phyloP scores from a whole-genome alignment of 345 rosid species.

The Bruguiera parviflora region DNA sequence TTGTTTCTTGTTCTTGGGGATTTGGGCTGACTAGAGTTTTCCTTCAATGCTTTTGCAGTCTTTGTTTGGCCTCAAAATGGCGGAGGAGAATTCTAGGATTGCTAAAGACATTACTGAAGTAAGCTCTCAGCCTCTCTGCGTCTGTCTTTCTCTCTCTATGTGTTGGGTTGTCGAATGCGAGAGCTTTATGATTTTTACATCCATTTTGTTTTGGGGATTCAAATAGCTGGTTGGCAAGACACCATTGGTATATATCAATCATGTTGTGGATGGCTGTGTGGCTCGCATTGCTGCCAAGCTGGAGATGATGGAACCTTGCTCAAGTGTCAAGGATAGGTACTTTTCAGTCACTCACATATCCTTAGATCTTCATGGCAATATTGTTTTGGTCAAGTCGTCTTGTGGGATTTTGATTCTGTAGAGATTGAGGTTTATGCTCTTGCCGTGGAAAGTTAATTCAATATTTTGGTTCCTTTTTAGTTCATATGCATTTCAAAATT shows the following conservation, averaged over 20 bases:
- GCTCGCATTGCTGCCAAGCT: constrained; percentile 77
- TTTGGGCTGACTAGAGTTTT: neutral
- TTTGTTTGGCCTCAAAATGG: constrained; percentile 8
- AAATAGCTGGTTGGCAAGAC: constrained; percentile 71
- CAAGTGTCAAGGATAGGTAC: constrained; percentile 91
- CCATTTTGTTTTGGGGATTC: constrained; percentile 3
- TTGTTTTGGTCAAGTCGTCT: no score
- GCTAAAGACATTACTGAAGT: constrained; percentile 66
- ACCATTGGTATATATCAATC: constrained; percentile 82
- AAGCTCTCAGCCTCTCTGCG: constrained; percentile 12
- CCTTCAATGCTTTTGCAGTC: constrained; percentile 12
- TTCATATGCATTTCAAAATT: neutral
- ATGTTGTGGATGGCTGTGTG: constrained; percentile 62
- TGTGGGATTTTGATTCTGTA: neutral
- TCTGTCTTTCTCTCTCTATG: neutral
- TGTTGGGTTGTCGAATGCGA: constrained; percentile 1
- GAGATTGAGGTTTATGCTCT: neutral
- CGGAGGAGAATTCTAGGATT: constrained; percentile 36
- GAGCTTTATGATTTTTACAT: constrained; percentile 8
- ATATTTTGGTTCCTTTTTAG: neutral
- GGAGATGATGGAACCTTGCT: constrained; percentile 84
- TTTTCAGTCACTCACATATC: neutral
- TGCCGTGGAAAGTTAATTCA: neutral
- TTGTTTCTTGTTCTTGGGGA: neutral
- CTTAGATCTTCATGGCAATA: neutral